These are phyloP conservation scores for Boletus vinaceobasis DNA, from an alignment of 768 basidiomycete species.

Conservation along the genomic window DNA sequence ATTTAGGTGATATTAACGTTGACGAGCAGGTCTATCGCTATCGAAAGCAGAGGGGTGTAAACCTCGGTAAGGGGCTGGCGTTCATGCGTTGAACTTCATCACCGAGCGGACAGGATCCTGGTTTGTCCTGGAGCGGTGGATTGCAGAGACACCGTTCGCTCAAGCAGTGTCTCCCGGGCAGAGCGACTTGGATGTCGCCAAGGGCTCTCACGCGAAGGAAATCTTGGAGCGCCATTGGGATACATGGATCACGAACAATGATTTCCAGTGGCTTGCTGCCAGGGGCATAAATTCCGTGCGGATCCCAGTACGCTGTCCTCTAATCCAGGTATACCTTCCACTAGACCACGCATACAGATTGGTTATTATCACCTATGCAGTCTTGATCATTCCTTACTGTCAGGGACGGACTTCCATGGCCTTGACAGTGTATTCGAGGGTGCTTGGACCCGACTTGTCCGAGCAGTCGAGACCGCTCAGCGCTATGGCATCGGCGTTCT, in stretches of 20 bases:
- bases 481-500: constrained; percentile 66
- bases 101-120: constrained; percentile 51
- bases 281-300: constrained; percentile 59
- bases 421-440: constrained; percentile 50
- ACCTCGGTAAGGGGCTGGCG: constrained; percentile 52
- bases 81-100: constrained; percentile 5
- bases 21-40: constrained; percentile 45
- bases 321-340: background rate
- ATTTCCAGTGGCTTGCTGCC: constrained; percentile 53
- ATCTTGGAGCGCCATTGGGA: constrained; percentile 48
- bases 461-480: constrained; percentile 57
- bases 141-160: constrained; percentile 55
- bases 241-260: constrained; percentile 50
- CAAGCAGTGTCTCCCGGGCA: constrained; percentile 51
- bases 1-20: constrained; percentile 4
- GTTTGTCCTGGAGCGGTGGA: constrained; percentile 82
- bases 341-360: constrained; percentile 41
- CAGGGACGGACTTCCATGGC: constrained; percentile 62
- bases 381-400: constrained; percentile 53
- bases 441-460: constrained; percentile 63
- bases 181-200: constrained; percentile 70
- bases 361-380: constrained; percentile 71
- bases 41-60: constrained; percentile 77
- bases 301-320: constrained; percentile 56
- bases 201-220: constrained; percentile 43